These are phyloP conservation scores for Suillus subalutaceus DNA, from an alignment of 768 basidiomycete species.

Conservation along the genomic window DNA sequence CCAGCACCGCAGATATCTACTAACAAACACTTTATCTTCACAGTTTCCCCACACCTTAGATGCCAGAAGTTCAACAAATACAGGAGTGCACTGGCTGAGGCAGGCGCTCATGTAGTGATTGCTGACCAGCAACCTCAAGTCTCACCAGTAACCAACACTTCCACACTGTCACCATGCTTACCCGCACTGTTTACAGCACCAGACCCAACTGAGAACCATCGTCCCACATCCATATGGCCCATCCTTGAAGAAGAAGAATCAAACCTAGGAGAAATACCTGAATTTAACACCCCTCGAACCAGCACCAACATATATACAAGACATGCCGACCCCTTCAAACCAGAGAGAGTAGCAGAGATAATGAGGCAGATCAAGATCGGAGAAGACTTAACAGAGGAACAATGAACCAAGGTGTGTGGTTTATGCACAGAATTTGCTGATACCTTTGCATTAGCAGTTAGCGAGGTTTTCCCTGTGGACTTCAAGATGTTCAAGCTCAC, in stretches of 20 bases:
- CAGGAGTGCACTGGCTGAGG: background rate
- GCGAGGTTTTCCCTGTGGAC: constrained; percentile 37
- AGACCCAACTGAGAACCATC: too few relatives aligned
- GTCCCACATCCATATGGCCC: too few relatives aligned
- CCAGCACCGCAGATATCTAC: too few relatives aligned
- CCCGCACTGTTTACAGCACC: background rate
- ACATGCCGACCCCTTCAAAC: background rate
- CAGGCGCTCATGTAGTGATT: too few relatives aligned
- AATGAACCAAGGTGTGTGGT: constrained; percentile 23
- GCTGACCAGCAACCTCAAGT: too few relatives aligned
- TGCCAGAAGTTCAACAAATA: too few relatives aligned
- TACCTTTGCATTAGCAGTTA: constrained; percentile 41
- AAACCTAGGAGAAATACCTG: background rate
- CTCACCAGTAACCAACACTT: too few relatives aligned
- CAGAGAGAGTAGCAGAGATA: constrained; percentile 22
- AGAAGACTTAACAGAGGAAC: constrained; percentile 24
- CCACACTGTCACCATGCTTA: background rate
- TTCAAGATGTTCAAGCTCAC: constrained; percentile 2
- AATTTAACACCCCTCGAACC: background rate
- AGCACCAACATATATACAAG: background rate
- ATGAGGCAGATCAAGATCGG: constrained; percentile 30
- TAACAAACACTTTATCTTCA: background rate
- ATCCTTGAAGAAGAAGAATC: too few relatives aligned
- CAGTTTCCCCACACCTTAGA: too few relatives aligned
- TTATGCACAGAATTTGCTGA: constrained; percentile 39